Conservation (phyloP, 2,329 filamentous ascomycete genomes). For the Trichoderma pleuroti region DNA sequence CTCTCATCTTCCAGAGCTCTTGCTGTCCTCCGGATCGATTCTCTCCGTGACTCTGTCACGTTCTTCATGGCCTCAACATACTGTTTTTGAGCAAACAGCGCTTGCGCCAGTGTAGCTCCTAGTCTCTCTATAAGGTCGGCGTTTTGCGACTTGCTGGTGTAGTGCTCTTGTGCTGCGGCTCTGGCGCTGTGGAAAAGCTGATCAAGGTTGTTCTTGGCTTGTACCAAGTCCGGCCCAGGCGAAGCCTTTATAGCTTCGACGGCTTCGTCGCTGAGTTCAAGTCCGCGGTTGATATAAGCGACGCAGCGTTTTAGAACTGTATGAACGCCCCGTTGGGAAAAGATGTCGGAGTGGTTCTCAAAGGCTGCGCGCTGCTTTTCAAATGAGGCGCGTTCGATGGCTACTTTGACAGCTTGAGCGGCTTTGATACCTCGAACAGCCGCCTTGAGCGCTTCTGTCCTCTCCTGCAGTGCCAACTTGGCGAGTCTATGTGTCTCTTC, state of each 20-base stretch:
- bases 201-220: background rate
- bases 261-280: constrained; percentile 3
- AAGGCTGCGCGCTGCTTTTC: background rate
- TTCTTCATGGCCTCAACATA: constrained; percentile 4
- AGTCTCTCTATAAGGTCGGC: background rate
- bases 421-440: constrained; percentile 10
- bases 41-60: constrained; percentile 5
- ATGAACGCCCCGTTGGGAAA: constrained; percentile 1
- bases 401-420: constrained; percentile 14
- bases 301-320: constrained; percentile 4
- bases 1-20: constrained; percentile 14
- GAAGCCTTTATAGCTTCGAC: background rate
- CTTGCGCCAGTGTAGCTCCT: background rate
- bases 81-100: constrained; percentile 1
- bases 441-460: constrained; percentile 15
- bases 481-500: constrained; percentile 8
- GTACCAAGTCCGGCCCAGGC: background rate
- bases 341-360: constrained; percentile 11
- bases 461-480: constrained; percentile 7
- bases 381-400: constrained; percentile 10
- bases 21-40: constrained; percentile 4
- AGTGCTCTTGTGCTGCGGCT: background rate
- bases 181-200: background rate
- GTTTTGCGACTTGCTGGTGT: background rate
- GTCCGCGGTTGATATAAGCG: constrained; percentile 7